These are phyloP conservation scores for Saccharomycopsis selenospora DNA, from an alignment of 805 yeast species.

Conservation along the genomic window DNA sequence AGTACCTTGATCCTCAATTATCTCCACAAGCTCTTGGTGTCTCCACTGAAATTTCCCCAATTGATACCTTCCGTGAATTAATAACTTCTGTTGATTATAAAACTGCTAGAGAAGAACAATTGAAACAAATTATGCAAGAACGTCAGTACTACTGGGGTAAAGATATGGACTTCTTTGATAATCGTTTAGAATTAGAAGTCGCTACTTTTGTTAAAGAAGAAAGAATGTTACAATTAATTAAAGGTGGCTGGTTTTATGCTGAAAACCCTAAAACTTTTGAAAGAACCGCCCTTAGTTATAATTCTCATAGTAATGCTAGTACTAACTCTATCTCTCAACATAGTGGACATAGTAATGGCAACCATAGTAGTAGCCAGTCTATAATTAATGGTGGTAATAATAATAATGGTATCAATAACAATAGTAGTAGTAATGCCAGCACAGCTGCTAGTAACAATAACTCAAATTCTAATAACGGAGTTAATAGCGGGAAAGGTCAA, in stretches of 20 bases:
- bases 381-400: not conserved
- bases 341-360: not conserved
- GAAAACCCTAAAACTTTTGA: slow-evolving; percentile 38
- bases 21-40: not conserved
- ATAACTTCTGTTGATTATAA: slow-evolving; percentile 39
- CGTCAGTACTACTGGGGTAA: slow-evolving; percentile 38
- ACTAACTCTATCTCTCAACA: slow-evolving; percentile 1
- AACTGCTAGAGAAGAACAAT: slow-evolving; percentile 49
- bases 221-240: slow-evolving; percentile 60
- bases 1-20: slow-evolving; percentile 25
- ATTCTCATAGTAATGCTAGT: not conserved
- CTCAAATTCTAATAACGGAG: not conserved
- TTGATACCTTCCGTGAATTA: slow-evolving; percentile 41
- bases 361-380: slow-evolving; percentile 2
- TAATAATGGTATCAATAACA: not conserved
- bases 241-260: slow-evolving; percentile 75
- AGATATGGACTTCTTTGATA: slow-evolving; percentile 42
- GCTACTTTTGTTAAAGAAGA: slow-evolving; percentile 69
- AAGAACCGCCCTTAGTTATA: slow-evolving; percentile 1
- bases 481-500: not conserved
- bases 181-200: slow-evolving; percentile 47
- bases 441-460: not conserved
- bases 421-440: not conserved
- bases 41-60: slow-evolving; percentile 20
- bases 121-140: slow-evolving; percentile 33